Evolutionary conservation across 768 basidiomycete species (phyloP), one percentile per base, ranked within the genome.

Genomic region (Paxillus ammoniavirescens): DNA sequence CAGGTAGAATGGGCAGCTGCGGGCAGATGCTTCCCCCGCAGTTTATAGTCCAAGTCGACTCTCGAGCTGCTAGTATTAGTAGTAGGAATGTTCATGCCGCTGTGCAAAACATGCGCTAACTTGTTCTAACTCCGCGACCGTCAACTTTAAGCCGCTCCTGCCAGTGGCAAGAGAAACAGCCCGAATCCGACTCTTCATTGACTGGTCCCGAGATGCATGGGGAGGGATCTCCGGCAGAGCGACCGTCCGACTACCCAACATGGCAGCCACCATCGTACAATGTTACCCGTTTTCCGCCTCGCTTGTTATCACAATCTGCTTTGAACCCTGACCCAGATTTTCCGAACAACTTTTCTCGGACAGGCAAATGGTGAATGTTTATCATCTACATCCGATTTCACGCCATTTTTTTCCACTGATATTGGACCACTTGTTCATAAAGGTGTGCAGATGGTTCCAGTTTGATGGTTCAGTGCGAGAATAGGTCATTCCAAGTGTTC

Each of bases 401-500:
- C 40, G 7, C 2, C 5, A 1, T 12, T 15, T 6, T 18, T 41
- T 13, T 21, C n/a, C n/a, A 28, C 31, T 17, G 21, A 40, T 43
- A 15, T 17, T 9, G 28, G 17, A 38, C 13, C 5, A 28, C 40
- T 35, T 30, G 33, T 43, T 41, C 23, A 21, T 17, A 41, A 54
- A 94, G 91, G 86, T 89, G 81, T 58, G 78, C 82, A 12, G 91
- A 94, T 61, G 91, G 90, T 0, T 82, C 85, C 3, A 76, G 75
- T 13, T 70, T 26, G 26, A 26, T 26, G 26, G 26, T 26, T 26
- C 26, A 26, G 26, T 26, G 26, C 3, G 26, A 26, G 26, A 26
- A 26, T 26, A 26, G 26, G 26, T 26, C 26, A 4, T 26, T 26
- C 26, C 26, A 26, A 26, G 26, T 26, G 26, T 26, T 26, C 26